phyloP scores from a whole-genome alignment of 176 grass and related monocot genomes.

The Aegilops longissima region DNA sequence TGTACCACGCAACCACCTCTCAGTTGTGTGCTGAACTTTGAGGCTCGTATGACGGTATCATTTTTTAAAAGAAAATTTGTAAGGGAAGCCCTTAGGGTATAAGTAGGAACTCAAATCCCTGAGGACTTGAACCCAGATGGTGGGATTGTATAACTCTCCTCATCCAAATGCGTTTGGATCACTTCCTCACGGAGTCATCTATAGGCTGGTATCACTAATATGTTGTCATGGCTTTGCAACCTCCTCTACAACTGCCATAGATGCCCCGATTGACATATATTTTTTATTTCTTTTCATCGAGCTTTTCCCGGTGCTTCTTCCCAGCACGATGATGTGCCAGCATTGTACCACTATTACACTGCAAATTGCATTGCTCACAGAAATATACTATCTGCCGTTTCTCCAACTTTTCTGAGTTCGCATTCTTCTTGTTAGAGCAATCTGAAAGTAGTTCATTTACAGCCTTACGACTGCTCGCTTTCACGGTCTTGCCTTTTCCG shows the following conservation, averaged over 20 bases:
- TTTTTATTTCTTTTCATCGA: not conserved
- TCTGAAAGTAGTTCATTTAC: not conserved
- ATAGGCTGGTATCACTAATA: too few species aligned
- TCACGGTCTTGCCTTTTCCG: not conserved
- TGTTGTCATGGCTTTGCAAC: not conserved
- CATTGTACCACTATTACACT: slow-evolving; percentile 23
- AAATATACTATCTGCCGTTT: not conserved
- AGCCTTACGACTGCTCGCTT: not conserved
- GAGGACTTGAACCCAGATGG: too few species aligned
- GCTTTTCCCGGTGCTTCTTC: slow-evolving; percentile 27
- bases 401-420: not conserved
- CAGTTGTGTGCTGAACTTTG: too few species aligned
- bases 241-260: not conserved
- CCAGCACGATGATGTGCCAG: slow-evolving; percentile 9
- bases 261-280: not conserved
- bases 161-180: too few species aligned
- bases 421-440: not conserved
- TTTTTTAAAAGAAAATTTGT: too few species aligned
- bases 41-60: too few species aligned
- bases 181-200: too few species aligned
- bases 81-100: too few species aligned
- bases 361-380: not conserved
- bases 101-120: too few species aligned
- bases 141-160: too few species aligned
- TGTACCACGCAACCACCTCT: too few species aligned